Conservation (phyloP, 2,329 filamentous ascomycete species). For the Podosphaera xanthii region DNA sequence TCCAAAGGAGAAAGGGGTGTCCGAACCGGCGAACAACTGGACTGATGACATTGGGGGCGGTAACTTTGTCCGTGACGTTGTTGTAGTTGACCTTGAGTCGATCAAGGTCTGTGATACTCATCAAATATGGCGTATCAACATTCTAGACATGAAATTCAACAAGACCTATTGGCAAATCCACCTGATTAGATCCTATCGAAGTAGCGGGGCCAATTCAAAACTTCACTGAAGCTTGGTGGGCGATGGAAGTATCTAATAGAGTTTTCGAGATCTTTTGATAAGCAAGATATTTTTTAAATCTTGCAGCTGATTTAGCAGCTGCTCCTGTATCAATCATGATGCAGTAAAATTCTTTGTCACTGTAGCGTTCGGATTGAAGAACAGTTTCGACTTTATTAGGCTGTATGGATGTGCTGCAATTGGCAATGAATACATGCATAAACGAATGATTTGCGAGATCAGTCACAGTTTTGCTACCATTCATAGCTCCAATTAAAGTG, state of each 20-base stretch:
- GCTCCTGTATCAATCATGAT: constrained; percentile 1
- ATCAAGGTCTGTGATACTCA: background rate
- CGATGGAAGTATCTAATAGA: background rate
- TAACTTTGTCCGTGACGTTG: background rate
- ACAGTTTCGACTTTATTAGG: too few species aligned
- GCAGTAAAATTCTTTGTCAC: background rate
- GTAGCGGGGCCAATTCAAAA: background rate
- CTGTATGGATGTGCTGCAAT: too few species aligned
- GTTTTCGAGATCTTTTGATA: background rate
- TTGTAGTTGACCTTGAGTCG: background rate
- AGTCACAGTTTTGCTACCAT: background rate
- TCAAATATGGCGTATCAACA: background rate
- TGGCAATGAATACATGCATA: too few species aligned
- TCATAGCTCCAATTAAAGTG: background rate
- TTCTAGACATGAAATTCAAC: background rate
- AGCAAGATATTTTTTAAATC: background rate
- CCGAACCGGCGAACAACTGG: background rate
- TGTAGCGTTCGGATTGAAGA: background rate
- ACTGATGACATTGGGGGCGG: background rate
- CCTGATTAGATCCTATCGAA: background rate
- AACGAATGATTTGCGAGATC: background rate
- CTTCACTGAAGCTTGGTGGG: background rate
- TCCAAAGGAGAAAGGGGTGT: background rate
- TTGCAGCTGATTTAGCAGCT: background rate
- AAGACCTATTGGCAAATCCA: background rate